These are phyloP conservation scores for Cercospora citrullina DNA, from an alignment of 2,329 filamentous ascomycete species.

Conservation along the genomic window DNA sequence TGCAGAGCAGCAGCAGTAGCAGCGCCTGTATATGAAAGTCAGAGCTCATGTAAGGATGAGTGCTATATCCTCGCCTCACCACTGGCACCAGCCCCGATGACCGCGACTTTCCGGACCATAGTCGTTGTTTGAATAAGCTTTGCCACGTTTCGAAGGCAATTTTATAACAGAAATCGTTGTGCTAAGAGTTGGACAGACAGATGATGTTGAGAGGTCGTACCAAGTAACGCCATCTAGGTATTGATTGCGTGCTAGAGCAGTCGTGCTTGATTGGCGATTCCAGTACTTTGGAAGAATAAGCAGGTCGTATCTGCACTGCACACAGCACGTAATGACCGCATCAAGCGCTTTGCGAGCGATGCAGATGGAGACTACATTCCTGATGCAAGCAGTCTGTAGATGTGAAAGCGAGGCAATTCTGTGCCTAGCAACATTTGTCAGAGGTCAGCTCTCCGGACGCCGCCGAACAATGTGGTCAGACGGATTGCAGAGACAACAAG, in stretches of 20 bases:
- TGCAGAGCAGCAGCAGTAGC: slow-evolving; percentile 39
- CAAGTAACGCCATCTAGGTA: slow-evolving; percentile 7
- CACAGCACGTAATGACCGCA: neutral
- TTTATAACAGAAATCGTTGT: neutral
- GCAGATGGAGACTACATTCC: neutral
- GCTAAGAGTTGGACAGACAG: neutral
- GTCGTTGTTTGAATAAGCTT: neutral
- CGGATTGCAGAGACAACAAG: neutral
- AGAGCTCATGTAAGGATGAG: neutral
- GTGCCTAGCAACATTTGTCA: neutral
- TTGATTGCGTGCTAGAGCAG: slow-evolving; percentile 8
- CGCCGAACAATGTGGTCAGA: neutral
- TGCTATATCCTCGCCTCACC: slow-evolving; percentile 19
- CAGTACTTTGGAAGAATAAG: neutral
- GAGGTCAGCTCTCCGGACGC: neutral
- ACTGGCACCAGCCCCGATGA: slow-evolving; percentile 36
- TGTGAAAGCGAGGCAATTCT: neutral
- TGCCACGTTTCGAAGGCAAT: neutral
- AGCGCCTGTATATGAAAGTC: slow-evolving; percentile 31
- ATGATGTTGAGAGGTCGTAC: neutral
- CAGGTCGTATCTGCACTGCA: neutral
- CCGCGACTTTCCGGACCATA: slow-evolving; percentile 38
- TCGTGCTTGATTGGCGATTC: neutral
- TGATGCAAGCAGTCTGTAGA: neutral
- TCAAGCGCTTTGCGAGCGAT: neutral